These are phyloP conservation scores for Venturia aucupariae DNA, from an alignment of 2,329 filamentous ascomycete species.

Conservation along the genomic window DNA sequence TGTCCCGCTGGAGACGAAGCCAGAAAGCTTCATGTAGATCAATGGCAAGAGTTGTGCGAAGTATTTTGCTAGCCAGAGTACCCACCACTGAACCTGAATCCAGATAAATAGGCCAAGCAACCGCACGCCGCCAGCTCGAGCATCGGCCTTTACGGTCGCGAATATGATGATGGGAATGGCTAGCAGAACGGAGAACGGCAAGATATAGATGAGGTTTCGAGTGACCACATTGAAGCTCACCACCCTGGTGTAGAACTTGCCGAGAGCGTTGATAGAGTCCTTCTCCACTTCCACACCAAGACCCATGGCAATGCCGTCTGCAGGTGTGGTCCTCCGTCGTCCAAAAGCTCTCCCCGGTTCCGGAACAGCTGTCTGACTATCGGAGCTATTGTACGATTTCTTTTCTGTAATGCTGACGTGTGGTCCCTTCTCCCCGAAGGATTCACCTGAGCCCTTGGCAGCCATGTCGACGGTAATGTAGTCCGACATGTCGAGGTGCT, in stretches of 20 bases:
- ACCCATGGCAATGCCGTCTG: not conserved
- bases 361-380: not conserved
- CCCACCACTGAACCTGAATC: conserved; percentile 44
- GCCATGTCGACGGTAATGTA: not conserved
- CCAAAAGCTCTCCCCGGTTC: not conserved
- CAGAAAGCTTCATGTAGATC: conserved; percentile 13
- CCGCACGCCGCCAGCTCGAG: conserved; percentile 26
- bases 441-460: not conserved
- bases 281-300: conserved; percentile 36
- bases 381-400: not conserved
- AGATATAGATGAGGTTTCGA: conserved; percentile 38
- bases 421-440: not conserved
- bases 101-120: conserved; percentile 57
- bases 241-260: conserved; percentile 55
- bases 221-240: conserved; percentile 54
- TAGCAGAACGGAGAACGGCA: conserved; percentile 6
- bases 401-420: not conserved
- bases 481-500: not conserved
- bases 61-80: conserved; percentile 13
- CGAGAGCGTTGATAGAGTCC: conserved; percentile 54
- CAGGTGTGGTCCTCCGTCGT: not conserved
- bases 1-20: conserved; percentile 15
- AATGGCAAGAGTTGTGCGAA: conserved; percentile 15
- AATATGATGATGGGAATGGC: conserved; percentile 47
- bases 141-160: conserved; percentile 22